These are phyloP conservation scores for Trichoderma polysporum DNA, from an alignment of 2,329 filamentous ascomycete species.

Conservation along the genomic window DNA sequence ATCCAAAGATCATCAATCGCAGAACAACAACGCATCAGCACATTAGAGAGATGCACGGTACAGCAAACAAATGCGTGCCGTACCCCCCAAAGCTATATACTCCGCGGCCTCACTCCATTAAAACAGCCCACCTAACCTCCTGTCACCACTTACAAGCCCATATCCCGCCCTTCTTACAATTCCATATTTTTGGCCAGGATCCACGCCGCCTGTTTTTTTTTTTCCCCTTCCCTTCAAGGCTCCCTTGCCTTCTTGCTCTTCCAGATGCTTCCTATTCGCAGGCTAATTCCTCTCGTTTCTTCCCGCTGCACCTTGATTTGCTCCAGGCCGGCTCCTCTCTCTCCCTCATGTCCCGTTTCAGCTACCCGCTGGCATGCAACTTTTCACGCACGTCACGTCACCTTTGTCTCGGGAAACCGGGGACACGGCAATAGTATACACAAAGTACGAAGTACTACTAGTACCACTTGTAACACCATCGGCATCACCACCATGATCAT, in stretches of 20 bases:
- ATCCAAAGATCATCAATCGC: not conserved
- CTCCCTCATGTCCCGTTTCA: conserved; percentile 12
- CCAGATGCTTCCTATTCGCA: not conserved
- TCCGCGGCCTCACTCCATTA: not conserved
- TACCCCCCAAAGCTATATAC: not conserved
- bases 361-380: conserved; percentile 16
- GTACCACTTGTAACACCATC: not conserved
- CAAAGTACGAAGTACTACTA: not conserved
- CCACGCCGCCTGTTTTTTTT: not conserved
- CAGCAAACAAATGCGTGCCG: not conserved
- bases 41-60: not conserved
- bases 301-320: too few relatives aligned
- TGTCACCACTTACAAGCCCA: not conserved
- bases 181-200: not conserved
- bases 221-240: not conserved
- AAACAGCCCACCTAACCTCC: not conserved
- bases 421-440: not conserved
- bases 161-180: not conserved
- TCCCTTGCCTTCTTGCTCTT: not conserved
- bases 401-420: not conserved
- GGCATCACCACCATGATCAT: not conserved
- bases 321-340: too few relatives aligned
- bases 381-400: conserved; percentile 20
- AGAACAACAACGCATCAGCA: conserved; percentile 7
- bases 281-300: not conserved